Evolutionary conservation across 2,329 filamentous ascomycete genomes (phyloP).

Genomic region (Botrytis elliptica): DNA sequence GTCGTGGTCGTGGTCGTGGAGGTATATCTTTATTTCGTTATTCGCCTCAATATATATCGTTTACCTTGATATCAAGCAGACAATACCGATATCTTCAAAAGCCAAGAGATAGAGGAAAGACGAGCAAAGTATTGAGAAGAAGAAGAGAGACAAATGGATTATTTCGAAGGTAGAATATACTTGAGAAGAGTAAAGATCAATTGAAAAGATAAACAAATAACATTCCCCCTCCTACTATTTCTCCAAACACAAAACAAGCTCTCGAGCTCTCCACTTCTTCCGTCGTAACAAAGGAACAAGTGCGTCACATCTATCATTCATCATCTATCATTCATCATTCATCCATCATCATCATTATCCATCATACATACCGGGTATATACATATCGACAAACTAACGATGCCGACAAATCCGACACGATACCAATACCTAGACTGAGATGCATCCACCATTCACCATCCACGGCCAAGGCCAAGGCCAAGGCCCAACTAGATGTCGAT

Average conservation of each 20-base stretch:
- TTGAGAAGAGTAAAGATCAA: background rate
- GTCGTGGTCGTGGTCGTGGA: background rate
- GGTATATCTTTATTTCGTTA: slow-evolving; percentile 5
- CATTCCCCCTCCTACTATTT: background rate
- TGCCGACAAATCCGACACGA: background rate
- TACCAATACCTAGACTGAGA: background rate
- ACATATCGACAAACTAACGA: background rate
- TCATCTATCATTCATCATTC: background rate
- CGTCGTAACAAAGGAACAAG: background rate
- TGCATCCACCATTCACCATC: background rate
- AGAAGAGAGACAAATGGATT: background rate
- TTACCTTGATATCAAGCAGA: background rate
- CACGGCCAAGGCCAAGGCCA: background rate
- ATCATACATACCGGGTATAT: background rate
- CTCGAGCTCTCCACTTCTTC: background rate
- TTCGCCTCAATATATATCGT: background rate
- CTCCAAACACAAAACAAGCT: slow-evolving; percentile 1
- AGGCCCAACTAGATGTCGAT: background rate
- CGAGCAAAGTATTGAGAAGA: background rate
- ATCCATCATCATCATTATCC: background rate
- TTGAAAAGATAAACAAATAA: background rate
- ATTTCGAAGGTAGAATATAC: background rate
- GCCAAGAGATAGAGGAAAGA: background rate
- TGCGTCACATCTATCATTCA: slow-evolving; percentile 10
- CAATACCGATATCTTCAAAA: background rate